phyloP scores from a whole-genome alignment of 768 basidiomycete genomes.

The Boletus rubescentipes region DNA sequence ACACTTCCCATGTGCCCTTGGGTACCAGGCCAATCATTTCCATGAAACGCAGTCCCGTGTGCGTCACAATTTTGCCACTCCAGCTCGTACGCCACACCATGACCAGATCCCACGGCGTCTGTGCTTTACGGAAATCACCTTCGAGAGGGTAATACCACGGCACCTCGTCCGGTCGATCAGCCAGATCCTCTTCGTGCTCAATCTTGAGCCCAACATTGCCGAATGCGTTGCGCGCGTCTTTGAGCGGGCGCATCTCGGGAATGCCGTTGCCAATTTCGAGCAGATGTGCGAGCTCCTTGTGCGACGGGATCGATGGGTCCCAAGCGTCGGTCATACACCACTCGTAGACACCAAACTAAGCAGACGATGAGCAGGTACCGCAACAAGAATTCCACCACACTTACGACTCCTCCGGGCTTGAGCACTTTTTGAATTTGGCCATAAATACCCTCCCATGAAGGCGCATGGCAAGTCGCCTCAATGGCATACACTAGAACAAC shows the following conservation, averaged over 20 bases:
- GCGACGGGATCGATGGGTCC: conserved; percentile 81
- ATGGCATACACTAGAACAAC: conserved; percentile 81
- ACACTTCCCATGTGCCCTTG: conserved; percentile 89
- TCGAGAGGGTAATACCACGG: conserved; percentile 98
- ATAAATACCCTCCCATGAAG: conserved; percentile 94
- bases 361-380: conserved; percentile 1
- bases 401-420: conserved; percentile 92
- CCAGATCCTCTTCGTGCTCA: conserved; percentile 91
- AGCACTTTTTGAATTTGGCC: conserved; percentile 89
- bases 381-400: conserved; percentile 31
- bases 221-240: conserved; percentile 71
- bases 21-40: conserved; percentile 82
- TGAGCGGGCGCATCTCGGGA: conserved; percentile 89
- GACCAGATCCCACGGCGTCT: conserved; percentile 90
- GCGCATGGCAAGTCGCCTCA: conserved; percentile 96
- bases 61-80: conserved; percentile 82
- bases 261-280: conserved; percentile 97
- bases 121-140: conserved; percentile 88
- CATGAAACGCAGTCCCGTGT: conserved; percentile 71
- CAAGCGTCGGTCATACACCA: conserved; percentile 98
- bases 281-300: conserved; percentile 88
- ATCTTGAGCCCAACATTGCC: conserved; percentile 83
- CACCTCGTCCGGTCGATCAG: conserved; percentile 71
- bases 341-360: conserved; percentile 94
- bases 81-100: conserved; percentile 89